Evolutionary conservation across 2,329 filamentous ascomycete species (phyloP).

Genomic region (Rutstroemia sp.): DNA sequence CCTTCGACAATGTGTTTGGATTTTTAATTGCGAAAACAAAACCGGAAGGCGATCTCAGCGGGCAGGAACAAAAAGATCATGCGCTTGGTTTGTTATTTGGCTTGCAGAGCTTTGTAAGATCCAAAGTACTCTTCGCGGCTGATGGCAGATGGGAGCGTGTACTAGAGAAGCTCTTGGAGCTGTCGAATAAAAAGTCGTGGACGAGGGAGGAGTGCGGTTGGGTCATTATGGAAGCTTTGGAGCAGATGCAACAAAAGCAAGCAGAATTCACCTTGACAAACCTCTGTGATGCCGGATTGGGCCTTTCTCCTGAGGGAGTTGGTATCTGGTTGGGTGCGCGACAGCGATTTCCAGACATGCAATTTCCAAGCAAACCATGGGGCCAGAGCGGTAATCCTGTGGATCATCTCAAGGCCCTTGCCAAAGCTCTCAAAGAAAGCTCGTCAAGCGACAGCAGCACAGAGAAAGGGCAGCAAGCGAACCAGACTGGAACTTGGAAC

Average conservation of each 20-base stretch:
- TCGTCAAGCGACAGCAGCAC: slow-evolving; percentile 46
- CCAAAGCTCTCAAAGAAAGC: slow-evolving; percentile 73
- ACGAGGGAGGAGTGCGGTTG: slow-evolving; percentile 81
- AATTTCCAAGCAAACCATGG: slow-evolving; percentile 67
- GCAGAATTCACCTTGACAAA: slow-evolving; percentile 55
- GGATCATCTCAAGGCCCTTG: slow-evolving; percentile 60
- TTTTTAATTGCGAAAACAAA: slow-evolving; percentile 50
- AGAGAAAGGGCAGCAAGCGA: slow-evolving; percentile 33
- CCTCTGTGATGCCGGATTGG: slow-evolving; percentile 57
- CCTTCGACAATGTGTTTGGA: slow-evolving; percentile 47
- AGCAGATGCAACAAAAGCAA: slow-evolving; percentile 48
- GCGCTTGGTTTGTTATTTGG: slow-evolving; percentile 83
- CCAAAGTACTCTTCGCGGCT: slow-evolving; percentile 58
- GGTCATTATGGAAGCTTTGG: slow-evolving; percentile 67
- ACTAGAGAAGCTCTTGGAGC: slow-evolving; percentile 64
- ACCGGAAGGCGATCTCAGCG: slow-evolving; percentile 44
- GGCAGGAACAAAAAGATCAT: slow-evolving; percentile 79
- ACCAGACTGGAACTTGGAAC: slow-evolving; percentile 63
- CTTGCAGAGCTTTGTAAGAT: slow-evolving; percentile 76
- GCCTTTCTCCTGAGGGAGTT: slow-evolving; percentile 79
- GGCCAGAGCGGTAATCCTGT: slow-evolving; percentile 60
- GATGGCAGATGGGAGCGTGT: slow-evolving; percentile 57
- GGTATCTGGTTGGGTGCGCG: slow-evolving; percentile 76
- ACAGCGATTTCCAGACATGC: slow-evolving; percentile 54
- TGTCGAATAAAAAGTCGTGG: slow-evolving; percentile 81